Evolutionary conservation across 169 alveolate species (phyloP).

Genomic region (Plasmodium falciparum): DNA sequence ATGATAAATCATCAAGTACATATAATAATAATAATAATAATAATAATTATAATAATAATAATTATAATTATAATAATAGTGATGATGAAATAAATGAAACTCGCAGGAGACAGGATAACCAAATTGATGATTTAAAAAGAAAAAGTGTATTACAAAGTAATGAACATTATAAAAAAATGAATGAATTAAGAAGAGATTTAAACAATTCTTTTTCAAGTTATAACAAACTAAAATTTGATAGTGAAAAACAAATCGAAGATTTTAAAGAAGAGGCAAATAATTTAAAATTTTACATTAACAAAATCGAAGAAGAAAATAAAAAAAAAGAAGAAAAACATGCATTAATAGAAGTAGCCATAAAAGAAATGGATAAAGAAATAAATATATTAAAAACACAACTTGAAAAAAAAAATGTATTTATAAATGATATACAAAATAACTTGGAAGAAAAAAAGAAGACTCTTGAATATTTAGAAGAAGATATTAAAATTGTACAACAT

Average conservation of each 20-base stretch:
- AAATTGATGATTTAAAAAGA: constrained; percentile 29
- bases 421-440: constrained; percentile 33
- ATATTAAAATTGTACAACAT: constrained; percentile 20
- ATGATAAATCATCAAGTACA: not conserved
- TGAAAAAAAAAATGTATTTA: constrained; percentile 16
- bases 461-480: constrained; percentile 26
- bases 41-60: too few relatives aligned
- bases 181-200: constrained; percentile 55
- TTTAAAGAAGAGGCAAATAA: constrained; percentile 69
- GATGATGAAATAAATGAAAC: constrained; percentile 10
- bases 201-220: constrained; percentile 52
- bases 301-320: constrained; percentile 55
- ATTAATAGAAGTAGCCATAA: constrained; percentile 56
- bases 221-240: constrained; percentile 64
- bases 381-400: constrained; percentile 38
- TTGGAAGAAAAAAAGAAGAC: constrained; percentile 16
- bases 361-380: constrained; percentile 74
- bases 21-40: constrained; percentile 2
- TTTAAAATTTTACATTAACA: constrained; percentile 47
- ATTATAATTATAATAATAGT: not conserved
- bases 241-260: constrained; percentile 54
- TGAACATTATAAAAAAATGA: constrained; percentile 42
- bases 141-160: constrained; percentile 8
- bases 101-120: not conserved
- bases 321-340: constrained; percentile 71